These are phyloP conservation scores for Fraxinus sp. DNA, from an alignment of 305 asterid species.

Conservation along the genomic window DNA sequence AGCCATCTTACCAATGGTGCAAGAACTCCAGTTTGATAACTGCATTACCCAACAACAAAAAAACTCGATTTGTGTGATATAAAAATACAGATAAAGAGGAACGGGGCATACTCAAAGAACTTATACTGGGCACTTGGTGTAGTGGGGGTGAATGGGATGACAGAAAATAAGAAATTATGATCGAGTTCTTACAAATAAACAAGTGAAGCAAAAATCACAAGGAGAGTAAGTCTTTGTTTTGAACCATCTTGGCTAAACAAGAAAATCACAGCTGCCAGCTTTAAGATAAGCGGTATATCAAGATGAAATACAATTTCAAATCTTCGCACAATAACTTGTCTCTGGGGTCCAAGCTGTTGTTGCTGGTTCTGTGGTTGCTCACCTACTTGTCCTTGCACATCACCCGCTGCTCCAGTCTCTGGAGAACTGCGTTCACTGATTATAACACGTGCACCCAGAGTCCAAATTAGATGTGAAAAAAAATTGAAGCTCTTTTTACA, in stretches of 20 bases:
- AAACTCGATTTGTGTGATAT: background rate
- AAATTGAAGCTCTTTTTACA: background rate
- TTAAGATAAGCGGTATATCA: constrained; percentile 74
- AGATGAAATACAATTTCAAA: constrained; percentile 87
- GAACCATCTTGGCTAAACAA: constrained; percentile 97
- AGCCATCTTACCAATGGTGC: too few species aligned
- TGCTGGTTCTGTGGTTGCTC: constrained; percentile 54
- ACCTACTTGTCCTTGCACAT: constrained; percentile 63
- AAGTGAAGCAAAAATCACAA: constrained; percentile 69
- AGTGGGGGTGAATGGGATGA: background rate
- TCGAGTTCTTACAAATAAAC: constrained; percentile 70
- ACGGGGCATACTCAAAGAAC: background rate
- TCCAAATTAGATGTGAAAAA: constrained; percentile 17
- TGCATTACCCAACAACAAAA: constrained; percentile 32
- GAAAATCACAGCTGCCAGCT: constrained; percentile 88
- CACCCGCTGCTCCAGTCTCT: constrained; percentile 47
- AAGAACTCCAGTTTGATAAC: constrained; percentile 31
- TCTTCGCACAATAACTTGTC: constrained; percentile 73
- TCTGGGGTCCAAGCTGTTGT: constrained; percentile 62
- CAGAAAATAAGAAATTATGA: constrained; percentile 10
- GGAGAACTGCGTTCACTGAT: constrained; percentile 57
- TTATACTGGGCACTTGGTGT: background rate
- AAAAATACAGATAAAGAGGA: constrained; percentile 1
- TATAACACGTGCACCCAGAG: constrained; percentile 19
- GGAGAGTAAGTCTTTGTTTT: constrained; percentile 73